Conservation (phyloP, 148 eudicot species). For the Rhododendron ovatum region DNA sequence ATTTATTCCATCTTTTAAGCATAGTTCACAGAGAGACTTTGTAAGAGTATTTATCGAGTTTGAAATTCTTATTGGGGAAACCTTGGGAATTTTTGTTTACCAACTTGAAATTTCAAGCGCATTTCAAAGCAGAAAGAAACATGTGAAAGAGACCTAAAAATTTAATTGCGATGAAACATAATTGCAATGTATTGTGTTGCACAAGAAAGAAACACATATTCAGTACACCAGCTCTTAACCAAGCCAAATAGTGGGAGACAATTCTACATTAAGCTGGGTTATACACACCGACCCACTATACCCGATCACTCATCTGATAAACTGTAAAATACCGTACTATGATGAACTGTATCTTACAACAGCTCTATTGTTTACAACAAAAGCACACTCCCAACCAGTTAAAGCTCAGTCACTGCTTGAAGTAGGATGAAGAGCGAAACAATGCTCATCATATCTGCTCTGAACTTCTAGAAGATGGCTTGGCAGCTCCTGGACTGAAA, state of each 20-base stretch:
- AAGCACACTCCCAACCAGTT: neutral
- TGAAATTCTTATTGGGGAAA: neutral
- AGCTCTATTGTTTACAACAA: constrained; percentile 1
- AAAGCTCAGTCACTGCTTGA: constrained; percentile 38
- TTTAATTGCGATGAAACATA: too few relatives aligned
- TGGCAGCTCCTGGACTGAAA: constrained; percentile 52
- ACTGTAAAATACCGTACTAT: neutral
- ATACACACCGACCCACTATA: too few relatives aligned
- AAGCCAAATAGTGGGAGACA: neutral
- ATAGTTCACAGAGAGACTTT: too few relatives aligned
- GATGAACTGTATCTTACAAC: neutral
- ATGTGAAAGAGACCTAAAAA: neutral
- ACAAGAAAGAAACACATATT: neutral
- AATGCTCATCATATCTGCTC: too few relatives aligned
- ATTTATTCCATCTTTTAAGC: too few relatives aligned
- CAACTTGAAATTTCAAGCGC: neutral
- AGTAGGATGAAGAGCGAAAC: constrained; percentile 25
- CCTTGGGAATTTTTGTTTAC: neutral
- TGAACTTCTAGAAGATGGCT: too few relatives aligned
- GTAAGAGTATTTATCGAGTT: too few relatives aligned
- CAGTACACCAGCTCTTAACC: too few relatives aligned
- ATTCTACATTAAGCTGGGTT: neutral
- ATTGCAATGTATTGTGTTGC: neutral
- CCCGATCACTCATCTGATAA: neutral
- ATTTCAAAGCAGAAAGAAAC: neutral